phyloP scores from a whole-genome alignment of 1,284 basidiomycete genomes.

The Ceratobasidium sp. region DNA sequence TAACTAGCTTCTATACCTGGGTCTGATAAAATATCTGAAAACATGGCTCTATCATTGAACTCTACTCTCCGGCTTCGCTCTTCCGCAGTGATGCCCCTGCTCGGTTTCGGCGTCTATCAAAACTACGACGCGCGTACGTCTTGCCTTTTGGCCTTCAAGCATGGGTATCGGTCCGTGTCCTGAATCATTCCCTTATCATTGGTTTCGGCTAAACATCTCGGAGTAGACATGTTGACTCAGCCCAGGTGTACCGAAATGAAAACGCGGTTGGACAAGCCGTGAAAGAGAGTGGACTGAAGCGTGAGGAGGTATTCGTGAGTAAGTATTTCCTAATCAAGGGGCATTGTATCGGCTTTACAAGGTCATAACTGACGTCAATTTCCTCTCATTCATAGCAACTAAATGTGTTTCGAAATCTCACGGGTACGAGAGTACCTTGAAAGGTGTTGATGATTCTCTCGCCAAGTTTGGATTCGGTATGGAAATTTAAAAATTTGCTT shows the following conservation, averaged over 20 bases:
- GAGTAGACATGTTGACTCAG: constrained; percentile 61
- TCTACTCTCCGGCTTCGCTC: constrained; percentile 25
- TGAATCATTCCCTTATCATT: not conserved
- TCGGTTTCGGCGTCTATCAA: constrained; percentile 87
- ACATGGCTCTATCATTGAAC: constrained; percentile 21
- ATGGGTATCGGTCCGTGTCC: constrained; percentile 76
- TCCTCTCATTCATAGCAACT: constrained; percentile 63
- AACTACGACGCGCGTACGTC: constrained; percentile 71
- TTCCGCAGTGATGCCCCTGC: constrained; percentile 68
- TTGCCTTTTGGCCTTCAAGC: constrained; percentile 75
- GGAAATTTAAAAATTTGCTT: constrained; percentile 8
- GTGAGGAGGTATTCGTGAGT: constrained; percentile 66
- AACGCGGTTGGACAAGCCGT: constrained; percentile 64
- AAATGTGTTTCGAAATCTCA: constrained; percentile 70
- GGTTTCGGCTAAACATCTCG: not conserved
- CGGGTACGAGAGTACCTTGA: constrained; percentile 71
- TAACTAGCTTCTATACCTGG: no score
- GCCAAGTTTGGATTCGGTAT: constrained; percentile 67
- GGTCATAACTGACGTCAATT: not conserved
- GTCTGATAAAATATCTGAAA: not conserved
- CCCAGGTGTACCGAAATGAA: constrained; percentile 69
- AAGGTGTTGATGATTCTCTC: constrained; percentile 71
- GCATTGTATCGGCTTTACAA: constrained; percentile 41
- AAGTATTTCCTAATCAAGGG: constrained; percentile 50
- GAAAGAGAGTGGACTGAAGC: constrained; percentile 58